Evolutionary conservation across 2,329 filamentous ascomycete species (phyloP).

Genomic region (Akanthomyces dipterigenus): DNA sequence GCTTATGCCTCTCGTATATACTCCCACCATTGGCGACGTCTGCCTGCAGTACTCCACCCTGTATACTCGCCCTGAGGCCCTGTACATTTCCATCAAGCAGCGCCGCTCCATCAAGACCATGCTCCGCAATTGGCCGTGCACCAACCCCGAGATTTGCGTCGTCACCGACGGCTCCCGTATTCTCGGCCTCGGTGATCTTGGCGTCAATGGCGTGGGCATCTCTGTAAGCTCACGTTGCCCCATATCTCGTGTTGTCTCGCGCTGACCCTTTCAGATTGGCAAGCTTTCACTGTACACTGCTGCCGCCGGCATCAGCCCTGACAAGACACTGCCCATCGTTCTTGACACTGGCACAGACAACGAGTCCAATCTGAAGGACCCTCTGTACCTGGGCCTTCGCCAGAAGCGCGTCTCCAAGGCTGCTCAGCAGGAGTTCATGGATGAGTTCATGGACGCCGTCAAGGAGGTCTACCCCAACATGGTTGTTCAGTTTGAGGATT

Average conservation of each 20-base stretch:
- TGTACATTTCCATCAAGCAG: constrained; percentile 96
- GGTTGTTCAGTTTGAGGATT: constrained; percentile 93
- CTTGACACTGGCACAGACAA: constrained; percentile 62
- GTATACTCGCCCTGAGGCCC: constrained; percentile 88
- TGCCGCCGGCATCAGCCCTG: constrained; percentile 88
- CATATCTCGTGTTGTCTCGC: constrained; percentile 16
- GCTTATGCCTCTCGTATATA: constrained; percentile 79
- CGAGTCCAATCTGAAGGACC: constrained; percentile 58
- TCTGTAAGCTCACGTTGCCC: constrained; percentile 52
- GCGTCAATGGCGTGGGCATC: constrained; percentile 96
- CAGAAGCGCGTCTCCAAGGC: constrained; percentile 70
- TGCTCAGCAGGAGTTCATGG: constrained; percentile 85
- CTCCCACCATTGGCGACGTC: constrained; percentile 87
- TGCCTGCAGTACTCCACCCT: constrained; percentile 94
- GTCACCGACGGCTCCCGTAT: constrained; percentile 93
- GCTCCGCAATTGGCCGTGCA: constrained; percentile 86
- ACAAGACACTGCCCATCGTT: constrained; percentile 69
- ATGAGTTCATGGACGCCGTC: constrained; percentile 92
- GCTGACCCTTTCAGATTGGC: constrained; percentile 53
- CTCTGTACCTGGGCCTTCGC: constrained; percentile 84
- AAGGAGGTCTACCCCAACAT: constrained; percentile 63
- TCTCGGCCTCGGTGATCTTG: constrained; percentile 87
- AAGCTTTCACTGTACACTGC: constrained; percentile 94
- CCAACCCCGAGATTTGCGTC: constrained; percentile 88
- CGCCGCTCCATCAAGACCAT: constrained; percentile 83